Base-by-base conservation (phyloP, 2,329 filamentous ascomycete species). In the Chaetomium strumarium region DNA sequence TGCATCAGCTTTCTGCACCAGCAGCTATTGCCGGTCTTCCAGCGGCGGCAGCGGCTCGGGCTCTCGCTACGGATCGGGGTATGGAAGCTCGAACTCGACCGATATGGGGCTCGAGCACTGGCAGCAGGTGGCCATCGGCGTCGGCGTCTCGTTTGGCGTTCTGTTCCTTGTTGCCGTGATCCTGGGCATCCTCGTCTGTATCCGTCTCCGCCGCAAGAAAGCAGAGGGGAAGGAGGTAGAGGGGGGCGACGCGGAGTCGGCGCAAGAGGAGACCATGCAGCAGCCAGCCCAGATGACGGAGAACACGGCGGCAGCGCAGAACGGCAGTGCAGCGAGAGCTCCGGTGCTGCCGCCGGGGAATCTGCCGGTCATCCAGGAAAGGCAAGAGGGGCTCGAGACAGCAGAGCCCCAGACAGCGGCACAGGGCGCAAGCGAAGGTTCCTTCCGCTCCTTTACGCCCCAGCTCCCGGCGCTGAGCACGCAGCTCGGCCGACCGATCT, bases 1-100 rank as follows among this genome's bases (percentile, higher is more conserved):
- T 7, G 59, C 67, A 5, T 62, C 59, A 9, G 14, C 53, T 10
- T 55, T 56, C 24, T 65, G 63, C 44, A 16, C 42, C 51, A 33
- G 51, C 37, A 5, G 12, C 8, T 42, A 19, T 13, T 49, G 40
- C 44, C n/a, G 7, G 11, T 42, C 30, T 16, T 39, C 36, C 16
- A 16, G 44, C 12, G 33, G 20, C 24, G n/a, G 29, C 17, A 30
- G 30, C 5, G 29, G 47, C 12, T 43, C 51, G 1, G 49, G 49
- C 9, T 55, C 51, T 1, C 44, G 49, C 4, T 52, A 51, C 9
- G 44, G 38, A 9, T 46, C 34, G 1, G 29, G 20, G 6, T 5
- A 30, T 6, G 33, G 14, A 2, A 19, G 37, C 16, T 8, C 2
- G 34, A 30, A 17, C 17, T 12, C 19, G 19, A 24, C 19, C 19